A percentile compares a stretch with the other conserved stretches of the same genome.
Evolutionary conservation across 2,329 filamentous ascomycete species (phyloP).

Genomic region (Aspergillus sergii): DNA sequence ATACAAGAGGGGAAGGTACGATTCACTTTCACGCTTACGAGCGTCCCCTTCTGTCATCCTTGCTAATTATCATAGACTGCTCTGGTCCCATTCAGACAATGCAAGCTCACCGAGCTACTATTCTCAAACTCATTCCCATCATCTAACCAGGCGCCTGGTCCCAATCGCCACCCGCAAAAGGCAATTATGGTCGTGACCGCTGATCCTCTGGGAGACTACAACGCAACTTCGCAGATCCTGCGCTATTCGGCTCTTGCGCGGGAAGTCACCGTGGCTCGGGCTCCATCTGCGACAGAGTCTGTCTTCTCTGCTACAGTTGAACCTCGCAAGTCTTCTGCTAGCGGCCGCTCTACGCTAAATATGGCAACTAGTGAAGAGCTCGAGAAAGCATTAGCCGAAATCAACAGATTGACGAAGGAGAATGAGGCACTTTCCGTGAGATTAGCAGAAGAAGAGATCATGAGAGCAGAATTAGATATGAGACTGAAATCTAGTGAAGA

Average conservation of each 20-base stretch:
- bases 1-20: conserved; percentile 70
- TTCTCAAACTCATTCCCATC: conserved; percentile 88
- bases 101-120: conserved; percentile 80
- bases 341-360: conserved; percentile 48
- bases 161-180: conserved; percentile 73
- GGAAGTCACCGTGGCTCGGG: conserved; percentile 87
- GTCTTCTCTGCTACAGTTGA: conserved; percentile 51
- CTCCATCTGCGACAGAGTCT: conserved; percentile 78
- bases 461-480: conserved; percentile 71
- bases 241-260: conserved; percentile 90
- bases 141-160: conserved; percentile 46
- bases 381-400: conserved; percentile 78
- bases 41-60: neutral
- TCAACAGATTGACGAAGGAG: conserved; percentile 75
- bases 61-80: conserved; percentile 57
- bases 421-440: conserved; percentile 73
- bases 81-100: conserved; percentile 77
- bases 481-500: conserved; percentile 68
- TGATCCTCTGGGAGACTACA: conserved; percentile 90
- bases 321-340: conserved; percentile 37
- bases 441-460: conserved; percentile 70
- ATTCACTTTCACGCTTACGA: neutral
- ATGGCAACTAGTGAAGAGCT: conserved; percentile 64
- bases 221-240: conserved; percentile 93
- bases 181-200: conserved; percentile 96